Percentiles rank a stretch among this genome's conserved stretches.
Evolutionary conservation across 2,329 filamentous ascomycete genomes (phyloP).

Genomic region (Ascochyta viciae-villosae): DNA sequence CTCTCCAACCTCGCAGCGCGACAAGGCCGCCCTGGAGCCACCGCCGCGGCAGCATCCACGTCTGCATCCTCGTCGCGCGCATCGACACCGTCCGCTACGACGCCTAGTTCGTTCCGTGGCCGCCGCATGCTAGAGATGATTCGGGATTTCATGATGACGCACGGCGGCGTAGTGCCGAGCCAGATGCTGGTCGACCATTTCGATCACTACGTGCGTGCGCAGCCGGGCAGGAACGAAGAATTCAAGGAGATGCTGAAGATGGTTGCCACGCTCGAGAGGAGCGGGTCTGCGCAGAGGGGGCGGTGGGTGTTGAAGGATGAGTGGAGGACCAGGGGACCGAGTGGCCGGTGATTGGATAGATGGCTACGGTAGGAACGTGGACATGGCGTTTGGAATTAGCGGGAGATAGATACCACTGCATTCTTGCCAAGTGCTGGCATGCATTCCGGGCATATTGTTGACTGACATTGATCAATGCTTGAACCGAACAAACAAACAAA

Average conservation of each 20-base stretch:
- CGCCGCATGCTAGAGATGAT: conserved; percentile 64
- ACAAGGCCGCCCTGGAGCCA: conserved; percentile 41
- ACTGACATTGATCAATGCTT: background rate
- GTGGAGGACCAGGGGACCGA: conserved; percentile 33
- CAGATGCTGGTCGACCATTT: conserved; percentile 92
- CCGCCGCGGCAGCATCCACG: conserved; percentile 15
- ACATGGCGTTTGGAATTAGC: conserved; percentile 2
- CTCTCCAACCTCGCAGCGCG: conserved; percentile 53
- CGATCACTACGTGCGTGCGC: conserved; percentile 75
- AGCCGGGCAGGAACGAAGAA: conserved; percentile 69
- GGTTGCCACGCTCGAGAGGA: conserved; percentile 74
- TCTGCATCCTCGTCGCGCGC: conserved; percentile 32
- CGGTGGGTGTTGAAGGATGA: conserved; percentile 68
- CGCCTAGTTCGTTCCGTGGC: conserved; percentile 40
- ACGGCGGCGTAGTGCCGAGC: conserved; percentile 79
- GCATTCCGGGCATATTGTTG: conserved; percentile 9
- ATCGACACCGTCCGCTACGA: conserved; percentile 36
- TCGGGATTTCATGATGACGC: conserved; percentile 76
- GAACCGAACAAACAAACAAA: background rate
- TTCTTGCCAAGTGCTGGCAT: conserved; percentile 30
- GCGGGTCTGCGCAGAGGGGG: conserved; percentile 56
- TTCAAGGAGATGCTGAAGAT: conserved; percentile 82
- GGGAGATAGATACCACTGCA: conserved; percentile 19
- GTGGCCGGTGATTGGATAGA: background rate
- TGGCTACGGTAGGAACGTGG: background rate